Evolutionary conservation across 2,329 filamentous ascomycete species (phyloP), one percentile per base, ranked within the genome.

Genomic region (Fusarium nodosum): DNA sequence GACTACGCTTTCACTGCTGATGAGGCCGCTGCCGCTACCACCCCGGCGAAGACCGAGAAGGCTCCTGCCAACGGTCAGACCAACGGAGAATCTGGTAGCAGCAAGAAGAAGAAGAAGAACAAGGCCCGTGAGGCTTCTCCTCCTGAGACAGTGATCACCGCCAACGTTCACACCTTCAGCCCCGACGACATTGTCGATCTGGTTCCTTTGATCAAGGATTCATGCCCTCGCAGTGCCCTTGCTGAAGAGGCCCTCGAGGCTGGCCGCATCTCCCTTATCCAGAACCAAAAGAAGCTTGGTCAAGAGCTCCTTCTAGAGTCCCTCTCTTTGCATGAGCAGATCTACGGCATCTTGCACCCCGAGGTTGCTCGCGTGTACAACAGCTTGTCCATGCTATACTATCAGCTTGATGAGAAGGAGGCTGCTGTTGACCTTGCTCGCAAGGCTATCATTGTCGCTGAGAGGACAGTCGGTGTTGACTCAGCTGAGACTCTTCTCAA

Each of bases 281-380:
- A 98, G 78, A 91, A 93, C 78, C 94, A 99, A 84, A 95, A 93
- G 82, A 96, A 97, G 81, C 88, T 99, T 46, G 96, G 96, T 41
- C 94, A 97, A 80, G 96, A 99, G 80, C 87, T 99, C 59, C 87
- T 99, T 31, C 84, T 98, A n/a, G 96, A 99, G 81, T 97, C 94
- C 38, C 84, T 99, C 64, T 97, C 96, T 46, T 85, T 99, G 44
- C 95, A 99, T 76, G 96, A 99, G 84, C 96, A 99, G 80, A 98
- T 99, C 72, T 99, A 99, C 76, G 96, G 96, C 64, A 97, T 98
- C 60, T 86, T 99, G 28, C 96, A 99, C 78, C 94, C 96, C 2
- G 96, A 99, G 81, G 95, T 98, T 63, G 96, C 95, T 47, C 90
- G 94, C 69, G 92, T 97, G 30, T 99, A 99, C 84, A 95, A 97